Evolutionary conservation across 768 basidiomycete species (phyloP), one percentile per base, ranked within the genome.

Genomic region (Candolleomyces efflorescens): DNA sequence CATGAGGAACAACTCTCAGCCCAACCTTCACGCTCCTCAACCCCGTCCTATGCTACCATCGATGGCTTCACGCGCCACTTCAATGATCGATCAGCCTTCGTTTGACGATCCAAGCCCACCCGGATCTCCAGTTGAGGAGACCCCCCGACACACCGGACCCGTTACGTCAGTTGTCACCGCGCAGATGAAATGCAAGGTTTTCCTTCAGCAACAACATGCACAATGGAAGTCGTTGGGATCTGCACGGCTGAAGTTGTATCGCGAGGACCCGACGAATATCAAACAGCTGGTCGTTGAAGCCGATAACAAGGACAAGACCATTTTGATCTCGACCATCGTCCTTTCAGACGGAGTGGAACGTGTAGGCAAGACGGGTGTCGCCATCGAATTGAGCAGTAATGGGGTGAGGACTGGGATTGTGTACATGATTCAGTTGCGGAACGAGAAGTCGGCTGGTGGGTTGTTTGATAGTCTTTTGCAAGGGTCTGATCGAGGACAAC

Each of bases 351-450:
- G 95, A 7, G 96, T 98, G 24, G 97, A 99, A 73, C 81, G 96
- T 47, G 96, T 99, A n/a, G 97, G 92, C 20, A 98, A 96, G 75
- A 98, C 96, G 2, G 97, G 97, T 13, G 89, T 99, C 41, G 97
- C 97, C 46, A 88, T 99, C 61, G 96, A 98, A 72, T 74, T 99
- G 53, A 94, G 92, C 71, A 92, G 95, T 75, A 80, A 86, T 56
- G 97, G 97, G n/a, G 71, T 83, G 50, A 83, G 96, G 59, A 95
- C 95, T 13, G 97, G 96, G 23, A 85, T 98, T 67, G 78, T 98
- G 56, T 97, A 99, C 72, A 97, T 99, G 97, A 87, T 98, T 55
- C 95, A 98, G 73, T 73, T 95, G 47, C 86, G 92, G 63, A 95
- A 91, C 69, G 96, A 98, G 74, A 82, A 80, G 49, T 84, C 87